These are phyloP conservation scores for Wickerhamomyces chambardii DNA, from an alignment of 805 yeast species.

Conservation along the genomic window DNA sequence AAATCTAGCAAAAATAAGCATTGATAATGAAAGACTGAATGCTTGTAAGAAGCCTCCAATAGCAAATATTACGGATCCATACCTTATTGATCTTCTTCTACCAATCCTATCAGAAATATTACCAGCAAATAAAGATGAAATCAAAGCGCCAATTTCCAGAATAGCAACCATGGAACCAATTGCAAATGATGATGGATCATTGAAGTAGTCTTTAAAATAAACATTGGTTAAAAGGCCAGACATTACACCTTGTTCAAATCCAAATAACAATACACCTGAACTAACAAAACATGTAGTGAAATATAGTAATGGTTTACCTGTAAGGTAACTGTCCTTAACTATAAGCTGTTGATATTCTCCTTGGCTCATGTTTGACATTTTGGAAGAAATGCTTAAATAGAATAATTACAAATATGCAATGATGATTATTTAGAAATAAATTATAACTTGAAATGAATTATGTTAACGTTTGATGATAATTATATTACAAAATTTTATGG, in stretches of 20 bases:
- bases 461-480: no score
- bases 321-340: slow-evolving; percentile 14
- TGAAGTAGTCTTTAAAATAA: slow-evolving; percentile 60
- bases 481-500: no score
- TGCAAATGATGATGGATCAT: slow-evolving; percentile 62
- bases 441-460: no score
- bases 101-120: slow-evolving; percentile 72
- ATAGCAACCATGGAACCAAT: slow-evolving; percentile 87
- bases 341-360: slow-evolving; percentile 14
- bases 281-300: slow-evolving; percentile 20
- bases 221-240: slow-evolving; percentile 75
- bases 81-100: slow-evolving; percentile 66
- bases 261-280: slow-evolving; percentile 45
- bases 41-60: slow-evolving; percentile 75
- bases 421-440: no score
- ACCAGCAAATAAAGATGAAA: slow-evolving; percentile 74
- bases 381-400: no score
- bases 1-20: slow-evolving; percentile 67
- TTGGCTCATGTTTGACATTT: no score
- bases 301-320: slow-evolving; percentile 18
- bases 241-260: slow-evolving; percentile 87
- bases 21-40: slow-evolving; percentile 39
- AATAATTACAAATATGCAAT: no score
- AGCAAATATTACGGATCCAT: slow-evolving; percentile 72
- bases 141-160: slow-evolving; percentile 79